Base-by-base conservation (phyloP, 495 filamentous ascomycete genomes). In the Penicillium antarcticum region DNA sequence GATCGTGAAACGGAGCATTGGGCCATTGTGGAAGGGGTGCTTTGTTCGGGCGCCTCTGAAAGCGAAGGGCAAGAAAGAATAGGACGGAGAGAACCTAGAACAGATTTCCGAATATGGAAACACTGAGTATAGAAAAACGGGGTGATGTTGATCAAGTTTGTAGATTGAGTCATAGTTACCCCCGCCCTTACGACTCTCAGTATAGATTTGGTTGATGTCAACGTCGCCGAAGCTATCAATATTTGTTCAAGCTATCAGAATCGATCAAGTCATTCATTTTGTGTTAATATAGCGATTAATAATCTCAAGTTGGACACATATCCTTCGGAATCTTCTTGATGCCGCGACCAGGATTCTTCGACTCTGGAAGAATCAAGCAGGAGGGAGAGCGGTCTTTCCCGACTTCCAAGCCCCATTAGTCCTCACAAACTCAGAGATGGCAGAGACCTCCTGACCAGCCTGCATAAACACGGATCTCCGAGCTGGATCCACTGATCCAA, bases 401-500 rank as follows among this genome's bases (percentile, higher is more conserved):
- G 46, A 14, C 14, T 45, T 35, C 40, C 53, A 57, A 17, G 31
- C 38, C 1, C 47, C 55, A n/a, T 45, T 19, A 18, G 14, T 46
- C 41, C 32, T 56, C 14, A 38, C 19, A 55, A 40, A 49, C 36
- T 60, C 57, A 6, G 53, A 44, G 16, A 61, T 49, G 0, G 45
- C 60, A n/a, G 42, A 55, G 2, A 57, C 44, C 1, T 48, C 26
- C n/a, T 53, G 51, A 4, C 60, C 56, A 19, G 53, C 56, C 50
- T 60, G 56, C 37, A 62, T 62, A 62, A 12, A 62, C 11, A 3
- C 59, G 45, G 7, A 54, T 35, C 11, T 54, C 29, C 0, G 58
- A n/a, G 8, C 42, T 40, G 4, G 40, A 31, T 0, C 46, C 54
- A 31, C 39, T 42, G 2, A 46, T 44, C 55, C 59, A 62, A 18